A percentile compares a stretch with the other conserved stretches of the same genome.
These are phyloP conservation scores for Botrytis medusae DNA, from an alignment of 2,329 filamentous ascomycete species.

Conservation along the genomic window DNA sequence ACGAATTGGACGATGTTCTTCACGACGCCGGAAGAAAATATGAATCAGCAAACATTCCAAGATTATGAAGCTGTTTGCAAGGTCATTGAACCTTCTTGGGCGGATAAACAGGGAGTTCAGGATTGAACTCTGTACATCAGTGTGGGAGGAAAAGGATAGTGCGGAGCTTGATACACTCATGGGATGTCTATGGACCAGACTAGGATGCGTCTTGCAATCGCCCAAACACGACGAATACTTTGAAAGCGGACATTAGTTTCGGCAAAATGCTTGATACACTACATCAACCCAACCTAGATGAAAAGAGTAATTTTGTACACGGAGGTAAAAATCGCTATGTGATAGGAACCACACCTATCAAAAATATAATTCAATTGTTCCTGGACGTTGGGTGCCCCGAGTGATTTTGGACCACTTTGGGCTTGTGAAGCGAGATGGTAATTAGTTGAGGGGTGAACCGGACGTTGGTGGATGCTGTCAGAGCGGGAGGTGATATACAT, in stretches of 20 bases:
- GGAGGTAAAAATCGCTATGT: no score
- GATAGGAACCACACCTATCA: not conserved
- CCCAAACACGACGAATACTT: not conserved
- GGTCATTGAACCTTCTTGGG: conserved; percentile 62
- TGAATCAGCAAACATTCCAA: conserved; percentile 54
- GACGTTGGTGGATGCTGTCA: not conserved
- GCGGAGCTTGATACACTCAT: not conserved
- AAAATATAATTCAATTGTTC: not conserved
- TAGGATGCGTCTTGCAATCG: not conserved
- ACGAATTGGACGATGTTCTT: conserved; percentile 98
- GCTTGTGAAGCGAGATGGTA: no score
- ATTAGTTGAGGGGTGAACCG: not conserved
- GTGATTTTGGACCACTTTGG: not conserved
- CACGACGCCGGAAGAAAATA: conserved; percentile 71
- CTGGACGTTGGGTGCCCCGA: not conserved
- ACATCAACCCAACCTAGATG: not conserved
- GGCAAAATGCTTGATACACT: not conserved
- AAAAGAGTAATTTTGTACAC: not conserved
- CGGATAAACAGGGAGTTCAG: conserved; percentile 56
- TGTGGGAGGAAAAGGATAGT: not conserved
- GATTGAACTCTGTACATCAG: conserved; percentile 46
- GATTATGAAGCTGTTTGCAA: conserved; percentile 79
- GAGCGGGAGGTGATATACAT: not conserved
- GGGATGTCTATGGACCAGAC: not conserved
- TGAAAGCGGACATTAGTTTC: not conserved